phyloP scores from a whole-genome alignment of 306 rosid species.

The Trichosanthes cucumerina region DNA sequence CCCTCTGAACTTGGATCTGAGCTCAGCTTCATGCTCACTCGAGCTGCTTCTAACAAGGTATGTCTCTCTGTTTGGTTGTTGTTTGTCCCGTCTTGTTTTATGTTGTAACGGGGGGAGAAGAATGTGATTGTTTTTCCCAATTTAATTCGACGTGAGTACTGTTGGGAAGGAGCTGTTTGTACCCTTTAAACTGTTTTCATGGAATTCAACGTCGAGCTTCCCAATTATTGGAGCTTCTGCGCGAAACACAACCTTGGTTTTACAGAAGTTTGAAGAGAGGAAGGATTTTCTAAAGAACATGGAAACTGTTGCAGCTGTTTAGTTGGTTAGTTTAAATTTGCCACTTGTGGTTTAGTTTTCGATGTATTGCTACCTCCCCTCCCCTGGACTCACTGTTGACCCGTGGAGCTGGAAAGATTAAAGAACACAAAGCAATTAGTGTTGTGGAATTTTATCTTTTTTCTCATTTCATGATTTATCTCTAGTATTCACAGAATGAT shows the following conservation, averaged over 20 bases:
- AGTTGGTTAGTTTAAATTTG: background rate
- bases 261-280: background rate
- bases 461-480: background rate
- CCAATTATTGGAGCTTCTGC: background rate
- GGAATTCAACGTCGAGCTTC: background rate
- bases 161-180: background rate
- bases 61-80: background rate
- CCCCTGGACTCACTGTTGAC: background rate
- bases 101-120: background rate
- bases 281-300: background rate
- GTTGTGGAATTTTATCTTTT: background rate
- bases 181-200: background rate
- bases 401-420: background rate
- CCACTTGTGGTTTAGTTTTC: background rate
- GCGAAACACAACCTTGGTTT: background rate
- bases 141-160: background rate
- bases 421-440: background rate
- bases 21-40: background rate
- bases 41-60: background rate
- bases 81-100: background rate
- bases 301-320: background rate
- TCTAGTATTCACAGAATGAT: background rate
- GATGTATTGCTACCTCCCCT: background rate
- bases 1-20: conserved; percentile 3
- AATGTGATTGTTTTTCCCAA: background rate